Evolutionary conservation across 768 basidiomycete genomes (phyloP).

Genomic region (Tricholoma terreum): DNA sequence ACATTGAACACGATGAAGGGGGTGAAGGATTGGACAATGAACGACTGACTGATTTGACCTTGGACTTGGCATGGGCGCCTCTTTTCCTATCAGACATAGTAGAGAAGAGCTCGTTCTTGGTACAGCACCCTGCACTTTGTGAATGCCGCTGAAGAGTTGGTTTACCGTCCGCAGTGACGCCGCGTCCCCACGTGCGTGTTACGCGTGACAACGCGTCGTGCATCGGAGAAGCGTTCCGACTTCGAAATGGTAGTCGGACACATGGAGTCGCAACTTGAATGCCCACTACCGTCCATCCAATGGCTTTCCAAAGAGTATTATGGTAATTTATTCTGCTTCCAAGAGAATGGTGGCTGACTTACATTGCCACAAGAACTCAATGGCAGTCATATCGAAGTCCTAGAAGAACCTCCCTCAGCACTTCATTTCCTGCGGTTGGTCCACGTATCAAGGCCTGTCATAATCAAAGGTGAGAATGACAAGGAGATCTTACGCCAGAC

Average conservation of each 20-base stretch:
- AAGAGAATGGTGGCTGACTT: neutral
- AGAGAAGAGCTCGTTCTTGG: no score
- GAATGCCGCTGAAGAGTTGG: no score
- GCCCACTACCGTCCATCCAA: no score
- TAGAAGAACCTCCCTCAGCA: conserved; percentile 57
- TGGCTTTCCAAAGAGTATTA: conserved; percentile 42
- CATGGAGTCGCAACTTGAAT: conserved; percentile 1
- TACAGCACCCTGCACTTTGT: no score
- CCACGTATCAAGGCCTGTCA: conserved; percentile 66
- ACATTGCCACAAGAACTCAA: conserved; percentile 48
- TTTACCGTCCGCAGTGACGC: no score
- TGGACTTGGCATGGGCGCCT: conserved; percentile 17
- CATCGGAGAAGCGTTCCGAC: no score
- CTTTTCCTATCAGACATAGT: conserved; percentile 27
- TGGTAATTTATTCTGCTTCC: conserved; percentile 21
- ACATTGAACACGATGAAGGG: conserved; percentile 4
- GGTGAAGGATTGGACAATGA: neutral
- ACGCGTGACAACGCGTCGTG: no score
- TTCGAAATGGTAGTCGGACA: no score
- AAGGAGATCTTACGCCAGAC: neutral
- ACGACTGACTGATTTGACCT: conserved; percentile 26
- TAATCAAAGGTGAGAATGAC: conserved; percentile 57
- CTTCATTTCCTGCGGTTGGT: conserved; percentile 68
- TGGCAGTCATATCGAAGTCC: conserved; percentile 45
- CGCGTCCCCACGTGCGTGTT: no score